Base-by-base conservation (phyloP, 768 basidiomycete genomes). In the Suillus spraguei region DNA sequence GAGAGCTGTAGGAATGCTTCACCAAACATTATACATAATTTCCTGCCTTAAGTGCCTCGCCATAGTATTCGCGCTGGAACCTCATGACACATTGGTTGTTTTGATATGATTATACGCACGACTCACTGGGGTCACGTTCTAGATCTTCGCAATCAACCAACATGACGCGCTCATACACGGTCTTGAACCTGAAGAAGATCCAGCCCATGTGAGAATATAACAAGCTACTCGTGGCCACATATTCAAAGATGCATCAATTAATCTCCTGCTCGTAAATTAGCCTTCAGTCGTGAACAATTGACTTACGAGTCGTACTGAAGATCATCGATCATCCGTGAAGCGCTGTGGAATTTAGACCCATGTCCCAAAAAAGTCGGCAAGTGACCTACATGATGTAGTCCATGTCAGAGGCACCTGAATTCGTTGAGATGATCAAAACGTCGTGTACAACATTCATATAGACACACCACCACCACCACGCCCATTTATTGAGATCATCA, bases 111-210 rank as follows among this genome's bases (percentile, higher is more conserved):
- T 56, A 10, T n/a, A 16, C 16, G 24, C n/a, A 11, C 42, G 17
- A 74, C 82, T 42, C 58, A 90, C 91, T 87, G 49, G 86, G 84
- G 71, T 93, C 92, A 32, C 75, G 76, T 35, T 89, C 85, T 13
- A 93, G 79, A 68, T 94, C 91, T 17, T 83, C 83, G 59, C 82
- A 78, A 63, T 92, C 90, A 38, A 94, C 84, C 10, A 85, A 72
- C 46, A 81, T 78, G 78, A 93, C 77, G 24, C 84, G 79, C 35
- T 82, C 78, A 69, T 93, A 92, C 1, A 69, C 82, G 2, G 90
- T 86, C 72, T 91, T 91, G 78, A 80, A 87, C n/a, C n/a, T n/a
- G n/a, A n/a, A n/a, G 73, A 94, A 93, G 68, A 93, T 92, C 92
- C 92, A 94, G 1, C 92, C 92, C 80, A 92, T 85, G 67, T 93